A percentile compares a stretch with the other conserved stretches of the same genome.
Evolutionary conservation across 345 rosid species (phyloP).

Genomic region (Salix purpurea): DNA sequence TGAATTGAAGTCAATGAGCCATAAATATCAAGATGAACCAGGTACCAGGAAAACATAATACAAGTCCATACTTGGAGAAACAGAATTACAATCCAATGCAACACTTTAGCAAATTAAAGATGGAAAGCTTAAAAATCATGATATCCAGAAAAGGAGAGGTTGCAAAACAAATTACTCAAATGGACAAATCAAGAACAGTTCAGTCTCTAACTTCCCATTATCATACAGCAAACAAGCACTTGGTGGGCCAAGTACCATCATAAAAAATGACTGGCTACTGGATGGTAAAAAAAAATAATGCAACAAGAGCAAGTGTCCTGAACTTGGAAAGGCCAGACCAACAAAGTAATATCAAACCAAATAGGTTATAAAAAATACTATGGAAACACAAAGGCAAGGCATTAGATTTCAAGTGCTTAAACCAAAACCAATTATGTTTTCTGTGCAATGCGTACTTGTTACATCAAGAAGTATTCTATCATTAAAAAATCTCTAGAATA

Average conservation of each 20-base stretch:
- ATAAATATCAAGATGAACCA: neutral
- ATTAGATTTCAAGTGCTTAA: too few relatives aligned
- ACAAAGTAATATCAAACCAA: neutral
- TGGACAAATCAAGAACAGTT: neutral
- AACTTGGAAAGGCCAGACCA: neutral
- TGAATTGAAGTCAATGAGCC: neutral
- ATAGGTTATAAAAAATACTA: neutral
- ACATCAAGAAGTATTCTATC: neutral
- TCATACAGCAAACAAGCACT: neutral
- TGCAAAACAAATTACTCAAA: neutral
- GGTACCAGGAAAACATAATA: neutral
- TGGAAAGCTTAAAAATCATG: neutral
- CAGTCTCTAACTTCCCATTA: neutral
- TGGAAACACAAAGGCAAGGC: too few relatives aligned
- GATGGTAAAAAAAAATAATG: neutral
- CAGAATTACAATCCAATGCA: neutral
- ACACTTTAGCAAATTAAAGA: neutral
- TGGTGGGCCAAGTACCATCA: too few relatives aligned
- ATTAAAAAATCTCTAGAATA: neutral
- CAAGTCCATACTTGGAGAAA: neutral
- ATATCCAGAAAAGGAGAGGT: neutral
- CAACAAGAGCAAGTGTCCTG: neutral
- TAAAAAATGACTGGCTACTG: too few relatives aligned
- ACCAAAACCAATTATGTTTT: too few relatives aligned
- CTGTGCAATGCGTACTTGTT: neutral